A percentile compares a stretch with the other conserved stretches of the same genome.
These are phyloP conservation scores for Coix lacrymajobi DNA, from an alignment of 176 grass and related monocot genomes.

Conservation along the genomic window DNA sequence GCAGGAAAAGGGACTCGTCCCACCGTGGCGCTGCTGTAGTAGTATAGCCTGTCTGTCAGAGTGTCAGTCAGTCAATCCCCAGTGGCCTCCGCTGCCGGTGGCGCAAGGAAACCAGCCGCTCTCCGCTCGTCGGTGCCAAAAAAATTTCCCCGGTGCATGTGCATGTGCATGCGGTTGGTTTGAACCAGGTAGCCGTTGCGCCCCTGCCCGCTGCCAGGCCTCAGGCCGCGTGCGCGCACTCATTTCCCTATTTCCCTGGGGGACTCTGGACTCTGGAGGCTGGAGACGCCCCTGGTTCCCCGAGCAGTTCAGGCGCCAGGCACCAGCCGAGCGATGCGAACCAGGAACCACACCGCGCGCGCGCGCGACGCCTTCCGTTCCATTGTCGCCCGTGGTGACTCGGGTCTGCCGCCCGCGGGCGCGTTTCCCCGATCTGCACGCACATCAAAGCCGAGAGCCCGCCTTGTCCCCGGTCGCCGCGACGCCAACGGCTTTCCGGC, in stretches of 20 bases:
- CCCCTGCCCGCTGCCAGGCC: neutral
- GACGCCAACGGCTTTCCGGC: neutral
- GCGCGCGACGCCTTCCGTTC: no score
- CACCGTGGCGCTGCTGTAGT: neutral
- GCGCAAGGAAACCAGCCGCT: neutral
- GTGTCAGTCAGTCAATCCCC: neutral
- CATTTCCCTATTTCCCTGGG: neutral
- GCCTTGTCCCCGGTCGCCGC: neutral
- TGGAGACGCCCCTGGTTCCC: no score
- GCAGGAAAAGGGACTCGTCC: neutral
- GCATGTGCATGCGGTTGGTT: neutral
- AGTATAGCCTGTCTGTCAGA: neutral
- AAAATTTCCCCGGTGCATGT: neutral
- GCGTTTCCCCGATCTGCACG: neutral
- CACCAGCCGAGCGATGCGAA: no score
- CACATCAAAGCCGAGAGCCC: neutral
- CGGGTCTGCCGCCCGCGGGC: neutral
- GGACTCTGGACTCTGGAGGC: no score
- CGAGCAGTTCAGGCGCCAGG: no score
- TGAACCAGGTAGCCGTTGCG: conserved; percentile 24
- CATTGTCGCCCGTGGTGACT: neutral
- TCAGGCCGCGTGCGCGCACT: neutral
- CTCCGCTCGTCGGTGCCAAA: neutral
- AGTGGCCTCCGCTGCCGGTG: neutral
- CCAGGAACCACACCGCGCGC: no score